Percentiles rank a stretch among this genome's conserved stretches.
Evolutionary conservation across 352 stramenopile genomes (phyloP).

Genomic region (Phytophthora meadii): DNA sequence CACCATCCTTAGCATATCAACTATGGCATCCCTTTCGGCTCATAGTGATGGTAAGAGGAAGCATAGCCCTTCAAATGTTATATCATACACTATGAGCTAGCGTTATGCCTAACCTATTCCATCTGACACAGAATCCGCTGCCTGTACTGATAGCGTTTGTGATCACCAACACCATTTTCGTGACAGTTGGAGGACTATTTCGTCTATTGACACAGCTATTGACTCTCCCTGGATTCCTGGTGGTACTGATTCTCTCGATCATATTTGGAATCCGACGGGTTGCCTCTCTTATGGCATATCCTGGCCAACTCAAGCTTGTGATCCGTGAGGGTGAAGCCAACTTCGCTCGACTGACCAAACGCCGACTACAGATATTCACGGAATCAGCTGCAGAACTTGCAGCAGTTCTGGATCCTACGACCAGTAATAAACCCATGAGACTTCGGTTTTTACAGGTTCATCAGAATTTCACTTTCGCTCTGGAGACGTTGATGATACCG

Average conservation of each 20-base stretch:
- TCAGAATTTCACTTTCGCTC: conserved; percentile 72
- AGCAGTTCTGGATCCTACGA: conserved; percentile 38
- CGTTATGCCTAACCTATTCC: background rate
- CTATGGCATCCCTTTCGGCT: conserved; percentile 78
- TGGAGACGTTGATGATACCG: conserved; percentile 70
- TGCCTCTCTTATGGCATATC: conserved; percentile 69
- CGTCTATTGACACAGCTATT: conserved; percentile 55
- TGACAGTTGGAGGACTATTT: conserved; percentile 61
- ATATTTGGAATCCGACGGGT: conserved; percentile 54
- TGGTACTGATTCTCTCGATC: conserved; percentile 47
- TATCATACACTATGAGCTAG: background rate
- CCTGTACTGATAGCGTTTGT: conserved; percentile 58
- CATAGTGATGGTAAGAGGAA: conserved; percentile 54
- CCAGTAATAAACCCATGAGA: conserved; percentile 30
- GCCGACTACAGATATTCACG: conserved; percentile 71
- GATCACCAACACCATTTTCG: conserved; percentile 65
- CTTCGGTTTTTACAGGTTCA: conserved; percentile 69
- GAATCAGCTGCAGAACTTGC: conserved; percentile 67
- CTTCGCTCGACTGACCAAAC: conserved; percentile 76
- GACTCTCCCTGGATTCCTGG: conserved; percentile 59
- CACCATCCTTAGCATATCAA: conserved; percentile 58
- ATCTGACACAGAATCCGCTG: conserved; percentile 60
- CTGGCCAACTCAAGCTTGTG: conserved; percentile 78
- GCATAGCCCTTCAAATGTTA: conserved; percentile 4
- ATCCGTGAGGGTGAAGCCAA: conserved; percentile 82